phyloP scores from a whole-genome alignment of 2,329 filamentous ascomycete genomes.

The Trichoderma arundinaceum region DNA sequence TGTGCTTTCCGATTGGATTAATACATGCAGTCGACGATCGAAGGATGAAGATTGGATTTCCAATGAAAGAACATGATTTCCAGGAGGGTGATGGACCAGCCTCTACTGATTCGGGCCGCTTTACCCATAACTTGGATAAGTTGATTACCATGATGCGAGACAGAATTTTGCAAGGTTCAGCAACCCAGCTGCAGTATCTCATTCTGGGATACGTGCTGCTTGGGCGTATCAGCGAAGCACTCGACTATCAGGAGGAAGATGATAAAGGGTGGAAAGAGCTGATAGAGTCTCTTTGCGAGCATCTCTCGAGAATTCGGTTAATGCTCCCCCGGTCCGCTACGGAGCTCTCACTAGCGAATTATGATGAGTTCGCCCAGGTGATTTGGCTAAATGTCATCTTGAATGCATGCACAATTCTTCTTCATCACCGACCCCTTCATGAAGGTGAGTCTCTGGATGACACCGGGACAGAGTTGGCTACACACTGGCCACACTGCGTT shows the following conservation, averaged over 20 bases:
- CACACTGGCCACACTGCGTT: constrained; percentile 39
- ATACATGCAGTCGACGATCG: constrained; percentile 39
- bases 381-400: constrained; percentile 37
- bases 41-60: constrained; percentile 35
- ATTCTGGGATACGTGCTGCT: constrained; percentile 36
- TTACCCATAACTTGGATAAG: constrained; percentile 32
- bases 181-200: constrained; percentile 35
- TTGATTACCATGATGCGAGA: constrained; percentile 34
- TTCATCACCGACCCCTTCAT: constrained; percentile 35
- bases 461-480: constrained; percentile 24
- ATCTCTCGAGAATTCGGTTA: constrained; percentile 35
- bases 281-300: constrained; percentile 33
- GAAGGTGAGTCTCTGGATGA: constrained; percentile 30
- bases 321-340: constrained; percentile 37
- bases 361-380: constrained; percentile 33
- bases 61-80: constrained; percentile 36
- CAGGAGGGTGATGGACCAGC: constrained; percentile 27
- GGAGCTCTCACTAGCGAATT: constrained; percentile 34
- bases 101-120: not conserved
- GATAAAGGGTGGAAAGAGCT: constrained; percentile 23
- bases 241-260: constrained; percentile 33
- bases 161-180: constrained; percentile 22
- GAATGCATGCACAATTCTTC: constrained; percentile 34
- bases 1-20: constrained; percentile 38
- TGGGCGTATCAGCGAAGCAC: constrained; percentile 35